Conservation (phyloP, 805 yeast species). For the Candida jianshihensis region DNA sequence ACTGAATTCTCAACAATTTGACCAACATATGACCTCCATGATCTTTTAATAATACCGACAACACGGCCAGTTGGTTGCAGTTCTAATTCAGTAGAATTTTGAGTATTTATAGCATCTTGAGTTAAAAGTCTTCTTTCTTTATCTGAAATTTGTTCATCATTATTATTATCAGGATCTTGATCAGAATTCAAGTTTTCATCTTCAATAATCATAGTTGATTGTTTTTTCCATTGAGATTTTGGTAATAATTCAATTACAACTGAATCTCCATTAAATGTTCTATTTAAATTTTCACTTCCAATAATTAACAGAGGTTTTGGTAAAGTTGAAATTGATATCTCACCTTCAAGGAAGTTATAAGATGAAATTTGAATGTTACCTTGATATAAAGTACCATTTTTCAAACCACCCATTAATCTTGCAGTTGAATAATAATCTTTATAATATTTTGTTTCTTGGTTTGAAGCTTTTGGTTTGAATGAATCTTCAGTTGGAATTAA, state of each 20-base stretch:
- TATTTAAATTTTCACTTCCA: constrained; percentile 79
- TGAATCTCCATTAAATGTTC: constrained; percentile 87
- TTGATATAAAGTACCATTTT: constrained; percentile 80
- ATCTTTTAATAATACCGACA: constrained; percentile 81
- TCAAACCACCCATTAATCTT: constrained; percentile 84
- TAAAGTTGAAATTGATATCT: constrained; percentile 62
- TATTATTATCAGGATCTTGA: constrained; percentile 37
- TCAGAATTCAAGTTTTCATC: constrained; percentile 21
- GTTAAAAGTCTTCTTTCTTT: constrained; percentile 66
- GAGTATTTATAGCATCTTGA: constrained; percentile 67
- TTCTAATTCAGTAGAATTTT: constrained; percentile 37
- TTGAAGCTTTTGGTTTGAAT: constrained; percentile 14
- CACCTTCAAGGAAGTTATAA: constrained; percentile 85
- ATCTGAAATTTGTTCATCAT: constrained; percentile 36
- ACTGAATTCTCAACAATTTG: constrained; percentile 79
- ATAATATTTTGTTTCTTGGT: constrained; percentile 34
- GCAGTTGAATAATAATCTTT: constrained; percentile 77
- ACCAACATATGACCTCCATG: constrained; percentile 96
- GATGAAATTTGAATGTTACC: constrained; percentile 77
- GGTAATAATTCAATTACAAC: constrained; percentile 90
- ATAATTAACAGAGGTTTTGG: constrained; percentile 75
- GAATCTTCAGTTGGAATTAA: constrained; percentile 57
- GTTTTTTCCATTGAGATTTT: constrained; percentile 78
- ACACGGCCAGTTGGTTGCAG: constrained; percentile 90
- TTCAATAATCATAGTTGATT: constrained; percentile 73